phyloP scores from a whole-genome alignment of 2,329 filamentous ascomycete genomes.

The Huntiella omanensis region DNA sequence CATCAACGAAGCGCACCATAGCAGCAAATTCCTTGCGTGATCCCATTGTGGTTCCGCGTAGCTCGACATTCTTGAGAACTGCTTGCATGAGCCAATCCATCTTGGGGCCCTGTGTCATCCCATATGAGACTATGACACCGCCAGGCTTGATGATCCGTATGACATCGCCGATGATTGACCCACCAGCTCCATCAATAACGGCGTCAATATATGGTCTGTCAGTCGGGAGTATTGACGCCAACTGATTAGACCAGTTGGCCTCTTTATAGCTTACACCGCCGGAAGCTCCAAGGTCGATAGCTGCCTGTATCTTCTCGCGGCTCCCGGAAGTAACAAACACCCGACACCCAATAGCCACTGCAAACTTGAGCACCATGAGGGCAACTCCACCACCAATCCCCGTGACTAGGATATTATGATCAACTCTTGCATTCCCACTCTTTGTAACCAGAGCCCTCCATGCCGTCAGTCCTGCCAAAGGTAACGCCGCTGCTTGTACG shows the following conservation, averaged over 20 bases:
- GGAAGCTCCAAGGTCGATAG: slow-evolving; percentile 51
- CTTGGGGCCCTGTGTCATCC: slow-evolving; percentile 74
- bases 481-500: slow-evolving; percentile 65
- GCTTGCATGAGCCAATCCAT: slow-evolving; percentile 77
- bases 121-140: slow-evolving; percentile 71
- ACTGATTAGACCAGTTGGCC: slow-evolving; percentile 61
- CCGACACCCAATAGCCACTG: slow-evolving; percentile 50
- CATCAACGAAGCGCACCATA: slow-evolving; percentile 66
- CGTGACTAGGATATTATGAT: slow-evolving; percentile 65
- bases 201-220: slow-evolving; percentile 57
- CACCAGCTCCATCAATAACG: slow-evolving; percentile 80
- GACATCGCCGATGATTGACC: slow-evolving; percentile 56
- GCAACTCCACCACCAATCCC: slow-evolving; percentile 90
- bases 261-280: slow-evolving; percentile 73
- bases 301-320: slow-evolving; percentile 55
- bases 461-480: slow-evolving; percentile 68
- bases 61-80: slow-evolving; percentile 71
- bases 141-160: slow-evolving; percentile 56
- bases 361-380: slow-evolving; percentile 64
- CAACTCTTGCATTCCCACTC: slow-evolving; percentile 40
- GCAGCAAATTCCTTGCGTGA: slow-evolving; percentile 76
- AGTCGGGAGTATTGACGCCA: slow-evolving; percentile 41
- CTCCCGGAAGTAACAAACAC: slow-evolving; percentile 70
- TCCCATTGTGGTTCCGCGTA: slow-evolving; percentile 76
- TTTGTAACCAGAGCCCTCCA: slow-evolving; percentile 79